Evolutionary conservation across 441 rosid genomes (phyloP), one percentile per base, ranked within the genome.

Genomic region (Flueggea neowawraea): DNA sequence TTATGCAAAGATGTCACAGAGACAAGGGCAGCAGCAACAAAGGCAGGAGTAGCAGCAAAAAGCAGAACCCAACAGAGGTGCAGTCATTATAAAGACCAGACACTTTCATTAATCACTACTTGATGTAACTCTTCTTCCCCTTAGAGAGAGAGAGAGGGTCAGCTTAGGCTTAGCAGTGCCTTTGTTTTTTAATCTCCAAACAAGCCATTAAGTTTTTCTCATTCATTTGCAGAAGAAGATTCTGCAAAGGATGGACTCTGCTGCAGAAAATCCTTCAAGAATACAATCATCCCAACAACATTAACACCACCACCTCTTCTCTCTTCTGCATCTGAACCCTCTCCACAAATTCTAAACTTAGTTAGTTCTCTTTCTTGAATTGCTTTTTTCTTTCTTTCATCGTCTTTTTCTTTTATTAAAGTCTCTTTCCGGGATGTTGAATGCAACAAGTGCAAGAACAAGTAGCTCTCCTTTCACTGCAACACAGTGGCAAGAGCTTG

Each of bases 401-500:
- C 41, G 4, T 8, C 41, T 36, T 22, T 22, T 22, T 22, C 41
- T 36, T 8, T 36, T 36, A 5, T 36, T 36, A 36, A 36, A 36
- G 50, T 28, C 48, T 62, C 36, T 16, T 16, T 60, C 61, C 69
- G 72, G 65, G 61, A 89, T 82, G 95, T 63, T 85, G 73, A 82
- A 75, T 28, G 58, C 80, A 15, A 32, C 52, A 6, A 51, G 36
- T 51, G 54, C 48, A 48, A 15, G 71, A 50, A 75, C 84, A 62
- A 73, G 55, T 61, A 85, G 79, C 45, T 77, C 77, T 62, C 97
- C 90, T 41, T 94, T 94, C 80, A 91, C 97, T 54, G 73, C 87
- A 39, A 78, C 84, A 60, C 99, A 94, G 47, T 89, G 88, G 90
- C 95, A 94, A 81, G 99, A 94, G 71, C 96, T 94, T 59, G 97